Conservation (phyloP, 768 basidiomycete genomes). For the Stropharia rugosoannulata region DNA sequence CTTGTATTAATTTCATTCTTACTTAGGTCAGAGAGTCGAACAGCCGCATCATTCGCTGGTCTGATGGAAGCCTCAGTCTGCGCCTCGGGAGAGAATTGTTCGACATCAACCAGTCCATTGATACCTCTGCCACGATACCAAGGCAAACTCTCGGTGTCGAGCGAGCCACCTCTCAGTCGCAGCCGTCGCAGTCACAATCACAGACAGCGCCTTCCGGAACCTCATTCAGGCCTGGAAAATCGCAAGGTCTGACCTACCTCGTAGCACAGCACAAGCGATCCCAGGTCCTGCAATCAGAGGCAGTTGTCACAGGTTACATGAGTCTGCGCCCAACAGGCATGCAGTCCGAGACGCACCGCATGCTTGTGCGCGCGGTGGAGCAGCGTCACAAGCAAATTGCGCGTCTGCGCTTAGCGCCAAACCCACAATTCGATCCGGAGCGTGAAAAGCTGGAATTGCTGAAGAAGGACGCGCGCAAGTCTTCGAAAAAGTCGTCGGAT, state of each 20-base stretch:
- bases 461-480: constrained; percentile 61
- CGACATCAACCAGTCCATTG: constrained; percentile 80
- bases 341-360: constrained; percentile 87
- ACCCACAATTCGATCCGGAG: constrained; percentile 75
- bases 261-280: constrained; percentile 88
- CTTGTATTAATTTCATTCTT: not conserved
- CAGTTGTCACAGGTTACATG: constrained; percentile 81
- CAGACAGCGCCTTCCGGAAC: constrained; percentile 40
- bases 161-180: constrained; percentile 34
- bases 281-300: constrained; percentile 84
- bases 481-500: constrained; percentile 37
- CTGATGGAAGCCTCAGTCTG: constrained; percentile 89
- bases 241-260: constrained; percentile 84
- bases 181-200: constrained; percentile 38
- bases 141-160: constrained; percentile 54
- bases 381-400: constrained; percentile 84
- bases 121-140: constrained; percentile 68
- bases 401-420: constrained; percentile 76
- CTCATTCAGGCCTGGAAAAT: constrained; percentile 36
- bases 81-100: constrained; percentile 93
- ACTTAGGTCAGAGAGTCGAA: constrained; percentile 83
- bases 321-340: constrained; percentile 84
- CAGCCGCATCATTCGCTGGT: constrained; percentile 90
- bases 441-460: constrained; percentile 68
- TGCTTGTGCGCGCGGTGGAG: constrained; percentile 83